Percentiles rank a stretch among this genome's conserved stretches.
phyloP scores from a whole-genome alignment of 768 basidiomycete species.

The Brasilioporus rufonigricans region DNA sequence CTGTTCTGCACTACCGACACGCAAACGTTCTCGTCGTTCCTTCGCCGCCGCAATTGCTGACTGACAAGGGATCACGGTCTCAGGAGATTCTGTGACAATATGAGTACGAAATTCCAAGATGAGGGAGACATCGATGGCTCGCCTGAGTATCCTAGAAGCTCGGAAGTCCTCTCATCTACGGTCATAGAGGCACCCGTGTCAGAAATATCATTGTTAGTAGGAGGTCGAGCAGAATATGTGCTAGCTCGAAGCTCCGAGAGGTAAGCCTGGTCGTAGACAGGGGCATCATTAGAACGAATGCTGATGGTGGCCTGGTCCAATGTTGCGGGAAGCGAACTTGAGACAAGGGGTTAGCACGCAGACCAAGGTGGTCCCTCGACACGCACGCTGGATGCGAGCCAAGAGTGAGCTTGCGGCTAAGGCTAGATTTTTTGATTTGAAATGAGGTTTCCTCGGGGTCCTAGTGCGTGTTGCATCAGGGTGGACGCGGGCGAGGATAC shows the following conservation, averaged over 20 bases:
- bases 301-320: slow-evolving; percentile 59
- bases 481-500: slow-evolving; percentile 2
- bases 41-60: slow-evolving; percentile 72
- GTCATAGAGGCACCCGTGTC: slow-evolving; percentile 50
- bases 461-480: slow-evolving; percentile 39
- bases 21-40: slow-evolving; percentile 69
- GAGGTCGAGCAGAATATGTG: slow-evolving; percentile 57
- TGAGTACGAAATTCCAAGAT: not conserved
- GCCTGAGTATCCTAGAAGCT: slow-evolving; percentile 33
- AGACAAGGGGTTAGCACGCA: slow-evolving; percentile 12
- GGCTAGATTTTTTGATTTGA: slow-evolving; percentile 75
- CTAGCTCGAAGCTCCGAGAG: slow-evolving; percentile 77
- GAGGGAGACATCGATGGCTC: slow-evolving; percentile 1
- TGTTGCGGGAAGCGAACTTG: slow-evolving; percentile 41
- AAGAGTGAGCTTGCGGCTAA: slow-evolving; percentile 64
- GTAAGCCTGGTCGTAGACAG: slow-evolving; percentile 70
- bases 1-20: slow-evolving; percentile 49
- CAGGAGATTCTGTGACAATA: slow-evolving; percentile 33
- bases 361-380: not conserved
- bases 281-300: slow-evolving; percentile 42
- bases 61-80: slow-evolving; percentile 61
- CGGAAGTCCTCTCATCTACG: slow-evolving; percentile 40
- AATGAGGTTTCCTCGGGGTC: slow-evolving; percentile 63
- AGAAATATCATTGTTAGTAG: slow-evolving; percentile 37
- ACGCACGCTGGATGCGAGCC: slow-evolving; percentile 53